Conservation (phyloP, 2,329 filamentous ascomycete genomes). For the Aspergillus persii region DNA sequence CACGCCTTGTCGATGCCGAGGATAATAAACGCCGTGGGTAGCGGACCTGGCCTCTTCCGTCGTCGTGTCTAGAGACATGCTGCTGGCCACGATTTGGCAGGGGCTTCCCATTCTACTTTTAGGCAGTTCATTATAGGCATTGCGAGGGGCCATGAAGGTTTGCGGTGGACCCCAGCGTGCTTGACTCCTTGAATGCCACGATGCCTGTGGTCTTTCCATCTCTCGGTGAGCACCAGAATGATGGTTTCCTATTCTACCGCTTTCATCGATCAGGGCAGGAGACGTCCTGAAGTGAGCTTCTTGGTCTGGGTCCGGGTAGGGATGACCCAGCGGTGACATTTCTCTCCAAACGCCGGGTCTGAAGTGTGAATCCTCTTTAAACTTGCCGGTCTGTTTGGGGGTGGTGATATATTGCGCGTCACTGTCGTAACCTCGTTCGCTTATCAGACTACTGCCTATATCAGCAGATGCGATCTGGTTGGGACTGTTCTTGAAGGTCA, state of each 20-base stretch:
- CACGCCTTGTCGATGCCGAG: background rate
- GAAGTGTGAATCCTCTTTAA: constrained; percentile 8
- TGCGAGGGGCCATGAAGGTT: constrained; percentile 3
- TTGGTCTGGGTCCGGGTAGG: constrained; percentile 3
- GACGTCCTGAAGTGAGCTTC: constrained; percentile 2
- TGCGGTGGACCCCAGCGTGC: constrained; percentile 8
- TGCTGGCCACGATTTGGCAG: constrained; percentile 2
- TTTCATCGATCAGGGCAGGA: constrained; percentile 3
- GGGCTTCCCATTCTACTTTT: constrained; percentile 8
- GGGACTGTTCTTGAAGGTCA: constrained; percentile 6
- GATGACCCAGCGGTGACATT: constrained; percentile 9
- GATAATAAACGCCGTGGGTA: constrained; percentile 6
- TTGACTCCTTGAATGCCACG: constrained; percentile 10
- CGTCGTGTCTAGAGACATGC: constrained; percentile 2
- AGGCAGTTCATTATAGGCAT: constrained; percentile 5
- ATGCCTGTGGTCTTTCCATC: constrained; percentile 2
- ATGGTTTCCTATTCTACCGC: background rate
- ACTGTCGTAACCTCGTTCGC: constrained; percentile 42
- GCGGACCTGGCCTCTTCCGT: background rate
- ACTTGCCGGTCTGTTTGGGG: constrained; percentile 26
- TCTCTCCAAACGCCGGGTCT: constrained; percentile 8
- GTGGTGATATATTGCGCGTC: constrained; percentile 41
- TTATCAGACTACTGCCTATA: constrained; percentile 36
- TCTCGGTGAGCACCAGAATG: background rate
- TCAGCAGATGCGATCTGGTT: constrained; percentile 15